A percentile compares a stretch with the other conserved stretches of the same genome.
phyloP scores from a whole-genome alignment of 1,139 yeast genomes.

The Yueomyces sp. region DNA sequence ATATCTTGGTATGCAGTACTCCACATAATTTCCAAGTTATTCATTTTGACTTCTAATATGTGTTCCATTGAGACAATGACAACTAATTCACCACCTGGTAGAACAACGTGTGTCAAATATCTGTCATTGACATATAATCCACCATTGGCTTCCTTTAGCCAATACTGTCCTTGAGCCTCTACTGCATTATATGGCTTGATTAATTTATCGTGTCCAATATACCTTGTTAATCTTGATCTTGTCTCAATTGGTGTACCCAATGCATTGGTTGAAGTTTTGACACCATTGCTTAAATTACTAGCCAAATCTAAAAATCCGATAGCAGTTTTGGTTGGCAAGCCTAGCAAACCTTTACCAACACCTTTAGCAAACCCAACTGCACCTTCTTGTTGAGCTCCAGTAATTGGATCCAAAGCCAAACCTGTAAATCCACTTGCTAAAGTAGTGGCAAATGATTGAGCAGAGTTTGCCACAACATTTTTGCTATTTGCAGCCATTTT shows the following conservation, averaged over 20 bases:
- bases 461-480: constrained; percentile 81
- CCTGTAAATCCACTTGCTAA: constrained; percentile 83
- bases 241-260: constrained; percentile 73
- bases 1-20: constrained; percentile 16
- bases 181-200: constrained; percentile 65
- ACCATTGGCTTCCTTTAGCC: constrained; percentile 77
- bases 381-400: constrained; percentile 79
- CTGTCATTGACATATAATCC: constrained; percentile 61
- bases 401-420: constrained; percentile 78
- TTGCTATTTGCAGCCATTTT: constrained; percentile 80
- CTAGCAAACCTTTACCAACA: constrained; percentile 85
- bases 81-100: constrained; percentile 70
- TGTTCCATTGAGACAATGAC: constrained; percentile 64
- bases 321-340: constrained; percentile 92
- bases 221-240: constrained; percentile 73
- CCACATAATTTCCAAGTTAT: constrained; percentile 33
- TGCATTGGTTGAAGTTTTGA: constrained; percentile 82
- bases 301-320: constrained; percentile 92
- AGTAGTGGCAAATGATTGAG: constrained; percentile 79
- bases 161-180: constrained; percentile 88
- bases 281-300: constrained; percentile 86
- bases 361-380: constrained; percentile 89
- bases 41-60: constrained; percentile 59
- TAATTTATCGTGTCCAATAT: constrained; percentile 52
- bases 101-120: constrained; percentile 74